phyloP scores from a whole-genome alignment of 1,284 basidiomycete species.

The Coniophora puteana region DNA sequence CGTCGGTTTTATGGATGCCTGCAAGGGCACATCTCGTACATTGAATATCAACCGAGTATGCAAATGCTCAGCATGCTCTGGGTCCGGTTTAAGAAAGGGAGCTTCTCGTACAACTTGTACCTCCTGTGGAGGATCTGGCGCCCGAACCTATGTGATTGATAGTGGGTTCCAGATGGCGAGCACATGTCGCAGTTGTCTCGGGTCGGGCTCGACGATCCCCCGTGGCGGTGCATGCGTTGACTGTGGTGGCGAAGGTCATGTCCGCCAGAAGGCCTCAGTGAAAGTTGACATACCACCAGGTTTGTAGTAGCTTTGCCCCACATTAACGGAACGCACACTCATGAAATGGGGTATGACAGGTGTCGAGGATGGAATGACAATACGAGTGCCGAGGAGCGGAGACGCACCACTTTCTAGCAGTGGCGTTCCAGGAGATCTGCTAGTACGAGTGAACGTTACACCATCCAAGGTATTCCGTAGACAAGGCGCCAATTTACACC shows the following conservation, averaged over 20 bases:
- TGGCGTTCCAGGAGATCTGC: constrained; percentile 81
- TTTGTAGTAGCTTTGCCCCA: constrained; percentile 30
- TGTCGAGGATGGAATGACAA: constrained; percentile 95
- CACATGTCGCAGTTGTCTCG: constrained; percentile 84
- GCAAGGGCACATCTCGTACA: constrained; percentile 82
- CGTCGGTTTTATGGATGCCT: constrained; percentile 90
- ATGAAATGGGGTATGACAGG: constrained; percentile 55
- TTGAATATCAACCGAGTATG: constrained; percentile 82
- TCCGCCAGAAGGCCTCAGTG: constrained; percentile 77
- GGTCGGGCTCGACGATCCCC: constrained; percentile 82
- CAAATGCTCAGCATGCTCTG: constrained; percentile 83
- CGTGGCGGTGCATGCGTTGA: constrained; percentile 74
- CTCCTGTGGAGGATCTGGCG: constrained; percentile 85
- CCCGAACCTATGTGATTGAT: constrained; percentile 88
- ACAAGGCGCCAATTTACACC: constrained; percentile 91
- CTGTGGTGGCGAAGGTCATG: constrained; percentile 88
- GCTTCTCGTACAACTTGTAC: constrained; percentile 81
- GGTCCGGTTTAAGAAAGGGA: constrained; percentile 84
- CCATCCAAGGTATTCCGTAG: constrained; percentile 85
- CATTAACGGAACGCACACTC: too few relatives aligned
- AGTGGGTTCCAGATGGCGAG: constrained; percentile 97
- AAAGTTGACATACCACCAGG: constrained; percentile 87
- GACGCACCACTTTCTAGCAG: constrained; percentile 82
- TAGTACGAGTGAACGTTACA: constrained; percentile 84
- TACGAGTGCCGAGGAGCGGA: constrained; percentile 82